Base-by-base conservation (phyloP, 2,329 filamentous ascomycete genomes). In the Pezicula carpinea region DNA sequence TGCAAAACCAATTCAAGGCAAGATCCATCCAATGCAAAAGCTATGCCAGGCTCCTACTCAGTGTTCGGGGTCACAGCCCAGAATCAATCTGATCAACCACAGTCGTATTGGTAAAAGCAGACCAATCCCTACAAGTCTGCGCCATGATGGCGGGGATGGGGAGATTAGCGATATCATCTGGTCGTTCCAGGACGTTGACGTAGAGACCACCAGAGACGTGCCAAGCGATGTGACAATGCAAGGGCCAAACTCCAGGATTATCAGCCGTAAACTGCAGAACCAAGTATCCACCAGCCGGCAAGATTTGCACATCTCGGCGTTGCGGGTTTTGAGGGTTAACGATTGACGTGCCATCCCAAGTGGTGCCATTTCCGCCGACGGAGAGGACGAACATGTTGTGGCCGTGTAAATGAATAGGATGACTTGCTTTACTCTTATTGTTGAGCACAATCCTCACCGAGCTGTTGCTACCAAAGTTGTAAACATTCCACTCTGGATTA, bases 381-480 rank as follows among this genome's bases (percentile, higher is more conserved):
- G 77, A 69, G 2, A 89, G 70, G 33, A 89, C 66, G 59, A 79
- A 83, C 68, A 87, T 83, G 66, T 88, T 84, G 64, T 84, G 79
- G n/a, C 82, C 82, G 67, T 88, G 83, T 2, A 86, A 63, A 64
- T 87, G 83, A 63, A 87, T 82, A 0, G 83, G 81, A 55, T 87
- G 77, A 1, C 73, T 72, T n/a, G 15, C 42, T 3, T 55, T 2
- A 82, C 59, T 26, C 78, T 69, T 65, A 34, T 74, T 74, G 55
- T 81, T 70, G 1, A 86, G 57, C 18, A 81, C 67, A 18, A 87
- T 67, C 4, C 80, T 70, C 8, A 85, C 67, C 3, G 74, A 78
- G 39, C 56, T 60, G 38, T 75, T 61, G 46, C 77, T 73, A 70
- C 72, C 75, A 8, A 71, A 70, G 14, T 75, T 69, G 42, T 47